A percentile compares a stretch with the other conserved stretches of the same genome.
phyloP scores from a whole-genome alignment of 768 basidiomycete genomes.

The Dacryopinax spathularia region DNA sequence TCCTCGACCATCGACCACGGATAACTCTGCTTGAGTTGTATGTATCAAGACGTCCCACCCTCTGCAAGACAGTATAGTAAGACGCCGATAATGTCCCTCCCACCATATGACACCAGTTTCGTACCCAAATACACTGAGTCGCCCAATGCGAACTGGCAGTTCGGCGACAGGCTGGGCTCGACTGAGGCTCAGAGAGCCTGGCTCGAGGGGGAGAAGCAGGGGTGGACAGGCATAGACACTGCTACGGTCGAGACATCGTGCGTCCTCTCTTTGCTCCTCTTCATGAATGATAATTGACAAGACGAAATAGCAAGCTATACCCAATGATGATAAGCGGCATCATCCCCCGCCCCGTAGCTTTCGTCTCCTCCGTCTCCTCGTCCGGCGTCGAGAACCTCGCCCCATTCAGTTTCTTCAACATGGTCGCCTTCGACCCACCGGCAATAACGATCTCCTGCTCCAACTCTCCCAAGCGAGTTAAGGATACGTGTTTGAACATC shows the following conservation, averaged over 20 bases:
- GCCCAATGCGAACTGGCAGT: constrained; percentile 7
- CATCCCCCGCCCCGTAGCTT: constrained; percentile 52
- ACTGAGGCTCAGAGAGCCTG: background rate
- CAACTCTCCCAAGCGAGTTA: constrained; percentile 27
- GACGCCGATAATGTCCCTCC: background rate
- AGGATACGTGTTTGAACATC: constrained; percentile 53
- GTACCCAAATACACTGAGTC: constrained; percentile 4
- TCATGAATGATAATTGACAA: background rate
- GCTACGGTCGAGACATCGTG: background rate
- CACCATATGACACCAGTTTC: background rate
- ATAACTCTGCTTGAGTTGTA: too few species aligned
- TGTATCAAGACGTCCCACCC: too few species aligned
- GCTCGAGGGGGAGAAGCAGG: background rate
- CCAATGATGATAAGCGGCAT: constrained; percentile 43
- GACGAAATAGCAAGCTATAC: constrained; percentile 27
- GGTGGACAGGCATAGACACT: background rate
- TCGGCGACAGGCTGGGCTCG: constrained; percentile 2
- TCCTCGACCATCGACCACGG: too few species aligned
- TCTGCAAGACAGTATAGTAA: too few species aligned
- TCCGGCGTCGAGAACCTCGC: constrained; percentile 45
- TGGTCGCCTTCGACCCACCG: constrained; percentile 49
- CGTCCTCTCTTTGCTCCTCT: background rate
- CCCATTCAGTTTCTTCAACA: constrained; percentile 58
- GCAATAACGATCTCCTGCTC: constrained; percentile 49
- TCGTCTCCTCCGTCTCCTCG: constrained; percentile 45